Evolutionary conservation across 2,329 filamentous ascomycete species (phyloP).

Genomic region (Verticillium nubilum): DNA sequence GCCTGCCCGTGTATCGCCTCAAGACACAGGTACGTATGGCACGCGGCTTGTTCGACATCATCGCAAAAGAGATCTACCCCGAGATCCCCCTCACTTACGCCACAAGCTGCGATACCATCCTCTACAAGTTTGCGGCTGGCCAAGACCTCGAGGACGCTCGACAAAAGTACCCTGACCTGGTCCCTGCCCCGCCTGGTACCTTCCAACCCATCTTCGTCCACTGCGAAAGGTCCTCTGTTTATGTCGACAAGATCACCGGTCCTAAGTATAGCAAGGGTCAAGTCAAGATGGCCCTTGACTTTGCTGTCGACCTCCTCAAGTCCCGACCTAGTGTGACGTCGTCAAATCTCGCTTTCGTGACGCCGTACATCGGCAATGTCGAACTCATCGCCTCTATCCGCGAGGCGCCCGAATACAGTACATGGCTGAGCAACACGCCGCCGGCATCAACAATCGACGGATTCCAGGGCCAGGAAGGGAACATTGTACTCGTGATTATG

Average conservation of each 20-base stretch:
- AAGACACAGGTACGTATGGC: constrained; percentile 16
- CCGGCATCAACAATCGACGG: constrained; percentile 11
- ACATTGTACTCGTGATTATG: constrained; percentile 15
- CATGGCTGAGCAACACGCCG: constrained; percentile 4
- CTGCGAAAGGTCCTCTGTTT: constrained; percentile 5
- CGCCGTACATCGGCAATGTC: constrained; percentile 13
- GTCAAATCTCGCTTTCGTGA: constrained; percentile 6
- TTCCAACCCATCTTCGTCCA: constrained; percentile 14
- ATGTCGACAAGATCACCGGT: not conserved
- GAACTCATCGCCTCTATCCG: constrained; percentile 4
- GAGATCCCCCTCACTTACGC: constrained; percentile 10
- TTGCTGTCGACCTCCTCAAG: constrained; percentile 9
- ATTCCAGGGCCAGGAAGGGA: constrained; percentile 16
- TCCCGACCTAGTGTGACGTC: not conserved
- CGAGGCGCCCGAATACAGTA: constrained; percentile 5
- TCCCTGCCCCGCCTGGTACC: not conserved
- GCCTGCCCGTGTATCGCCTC: constrained; percentile 13
- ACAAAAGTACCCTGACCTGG: not conserved
- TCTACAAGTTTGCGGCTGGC: not conserved
- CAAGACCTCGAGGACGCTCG: not conserved
- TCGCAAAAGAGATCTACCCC: constrained; percentile 8
- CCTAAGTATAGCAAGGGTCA: constrained; percentile 12
- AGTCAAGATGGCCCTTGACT: constrained; percentile 12
- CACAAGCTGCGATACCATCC: not conserved
- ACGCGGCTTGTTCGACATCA: constrained; percentile 13